Conservation (phyloP, 2,329 filamentous ascomycete species). For the Rhynchosporium agropyri region DNA sequence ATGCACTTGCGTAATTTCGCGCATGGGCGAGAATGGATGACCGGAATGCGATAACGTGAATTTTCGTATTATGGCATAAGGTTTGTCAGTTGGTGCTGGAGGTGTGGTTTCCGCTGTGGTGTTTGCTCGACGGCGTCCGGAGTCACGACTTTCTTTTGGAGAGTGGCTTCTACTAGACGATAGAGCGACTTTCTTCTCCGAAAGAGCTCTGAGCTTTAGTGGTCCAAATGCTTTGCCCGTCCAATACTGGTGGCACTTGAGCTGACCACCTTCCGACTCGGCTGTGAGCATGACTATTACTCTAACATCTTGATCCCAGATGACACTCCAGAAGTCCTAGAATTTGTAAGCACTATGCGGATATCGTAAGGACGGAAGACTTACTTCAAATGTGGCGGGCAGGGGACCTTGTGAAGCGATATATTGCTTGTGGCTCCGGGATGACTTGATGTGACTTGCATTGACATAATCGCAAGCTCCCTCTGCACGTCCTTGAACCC, state of each 20-base stretch:
- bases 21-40: conserved; percentile 80
- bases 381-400: conserved; percentile 86
- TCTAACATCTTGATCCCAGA: conserved; percentile 95
- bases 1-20: conserved; percentile 92
- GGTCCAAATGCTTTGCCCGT: conserved; percentile 75
- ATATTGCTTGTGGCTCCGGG: conserved; percentile 85
- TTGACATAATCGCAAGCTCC: conserved; percentile 93
- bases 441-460: conserved; percentile 81
- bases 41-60: conserved; percentile 78
- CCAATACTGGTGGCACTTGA: conserved; percentile 97
- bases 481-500: conserved; percentile 65
- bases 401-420: conserved; percentile 95
- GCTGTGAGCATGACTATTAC: conserved; percentile 97
- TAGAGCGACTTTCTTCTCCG: conserved; percentile 80
- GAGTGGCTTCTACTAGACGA: conserved; percentile 57
- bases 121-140: conserved; percentile 55
- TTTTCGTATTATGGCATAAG: conserved; percentile 82
- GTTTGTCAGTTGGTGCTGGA: conserved; percentile 55
- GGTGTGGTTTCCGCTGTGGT: conserved; percentile 52
- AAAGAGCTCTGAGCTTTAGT: conserved; percentile 73
- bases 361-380: conserved; percentile 39
- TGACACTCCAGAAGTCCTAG: conserved; percentile 95
- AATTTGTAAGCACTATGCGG: conserved; percentile 23
- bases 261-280: conserved; percentile 86
- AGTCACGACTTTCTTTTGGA: conserved; percentile 44